These are phyloP conservation scores for Poa annua DNA, from an alignment of 176 grass and related monocot species.

Conservation along the genomic window DNA sequence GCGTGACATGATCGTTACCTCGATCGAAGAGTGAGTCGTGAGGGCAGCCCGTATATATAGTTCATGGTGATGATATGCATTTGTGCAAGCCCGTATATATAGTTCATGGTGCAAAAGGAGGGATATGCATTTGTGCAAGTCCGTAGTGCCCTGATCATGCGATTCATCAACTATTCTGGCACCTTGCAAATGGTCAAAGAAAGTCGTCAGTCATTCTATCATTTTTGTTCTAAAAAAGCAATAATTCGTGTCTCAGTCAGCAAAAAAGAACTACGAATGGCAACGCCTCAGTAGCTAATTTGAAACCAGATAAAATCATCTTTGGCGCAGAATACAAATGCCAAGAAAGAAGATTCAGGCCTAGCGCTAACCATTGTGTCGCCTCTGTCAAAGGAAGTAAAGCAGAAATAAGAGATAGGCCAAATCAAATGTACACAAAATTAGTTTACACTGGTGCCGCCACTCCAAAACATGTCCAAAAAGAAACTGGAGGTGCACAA, in stretches of 20 bases:
- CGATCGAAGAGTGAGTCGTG: too few species aligned
- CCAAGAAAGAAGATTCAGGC: neutral
- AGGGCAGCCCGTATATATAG: too few species aligned
- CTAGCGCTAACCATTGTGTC: neutral
- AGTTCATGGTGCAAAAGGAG: too few species aligned
- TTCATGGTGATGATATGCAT: too few species aligned
- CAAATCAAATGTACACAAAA: neutral
- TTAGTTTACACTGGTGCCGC: neutral
- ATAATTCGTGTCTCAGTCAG: neutral
- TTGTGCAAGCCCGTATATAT: too few species aligned
- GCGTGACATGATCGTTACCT: neutral
- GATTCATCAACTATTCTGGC: slow-evolving; percentile 83
- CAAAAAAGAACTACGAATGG: neutral
- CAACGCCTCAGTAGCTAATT: neutral
- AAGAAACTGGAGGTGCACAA: neutral
- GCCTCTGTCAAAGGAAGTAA: slow-evolving; percentile 1
- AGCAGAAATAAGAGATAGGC: neutral
- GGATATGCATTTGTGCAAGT: slow-evolving; percentile 88
- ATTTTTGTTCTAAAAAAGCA: neutral
- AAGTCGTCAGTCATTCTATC: neutral
- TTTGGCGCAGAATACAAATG: neutral
- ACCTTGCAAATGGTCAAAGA: slow-evolving; percentile 58
- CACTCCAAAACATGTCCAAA: neutral
- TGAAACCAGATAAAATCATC: neutral
- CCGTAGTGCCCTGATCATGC: slow-evolving; percentile 93